Conservation (phyloP, 805 yeast genomes). For the Zygotorulaspora florentina region DNA sequence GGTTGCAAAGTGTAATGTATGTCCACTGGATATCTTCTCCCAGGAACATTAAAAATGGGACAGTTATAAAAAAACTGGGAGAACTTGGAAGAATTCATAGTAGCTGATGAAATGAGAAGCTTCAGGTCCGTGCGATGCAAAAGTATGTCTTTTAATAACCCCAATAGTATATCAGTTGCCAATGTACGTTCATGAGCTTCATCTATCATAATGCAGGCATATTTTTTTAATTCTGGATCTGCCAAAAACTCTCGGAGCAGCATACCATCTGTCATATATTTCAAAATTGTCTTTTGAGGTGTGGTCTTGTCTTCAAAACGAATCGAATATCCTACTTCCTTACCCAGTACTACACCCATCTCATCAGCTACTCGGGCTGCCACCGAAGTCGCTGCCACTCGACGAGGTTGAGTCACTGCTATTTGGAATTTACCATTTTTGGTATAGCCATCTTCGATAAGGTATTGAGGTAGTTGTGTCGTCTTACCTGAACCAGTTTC, state of each 20-base stretch:
- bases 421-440: slow-evolving; percentile 50
- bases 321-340: slow-evolving; percentile 82
- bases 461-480: slow-evolving; percentile 85
- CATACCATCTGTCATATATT: slow-evolving; percentile 97
- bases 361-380: slow-evolving; percentile 92
- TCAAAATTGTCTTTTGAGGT: slow-evolving; percentile 57
- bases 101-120: slow-evolving; percentile 85
- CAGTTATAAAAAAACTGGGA: slow-evolving; percentile 76
- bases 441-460: slow-evolving; percentile 78
- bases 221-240: slow-evolving; percentile 64
- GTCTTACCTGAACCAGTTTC: slow-evolving; percentile 95
- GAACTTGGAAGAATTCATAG: slow-evolving; percentile 85
- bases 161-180: slow-evolving; percentile 81
- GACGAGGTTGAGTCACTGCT: slow-evolving; percentile 90
- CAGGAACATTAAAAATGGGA: slow-evolving; percentile 87
- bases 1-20: slow-evolving; percentile 80
- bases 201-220: slow-evolving; percentile 86
- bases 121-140: slow-evolving; percentile 61
- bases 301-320: slow-evolving; percentile 80
- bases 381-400: slow-evolving; percentile 92
- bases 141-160: slow-evolving; percentile 70
- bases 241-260: slow-evolving; percentile 74
- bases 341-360: slow-evolving; percentile 73
- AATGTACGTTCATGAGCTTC: slow-evolving; percentile 97
- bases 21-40: slow-evolving; percentile 89